Conservation (phyloP, 306 rosid genomes). For the Cucumis cinereus region DNA sequence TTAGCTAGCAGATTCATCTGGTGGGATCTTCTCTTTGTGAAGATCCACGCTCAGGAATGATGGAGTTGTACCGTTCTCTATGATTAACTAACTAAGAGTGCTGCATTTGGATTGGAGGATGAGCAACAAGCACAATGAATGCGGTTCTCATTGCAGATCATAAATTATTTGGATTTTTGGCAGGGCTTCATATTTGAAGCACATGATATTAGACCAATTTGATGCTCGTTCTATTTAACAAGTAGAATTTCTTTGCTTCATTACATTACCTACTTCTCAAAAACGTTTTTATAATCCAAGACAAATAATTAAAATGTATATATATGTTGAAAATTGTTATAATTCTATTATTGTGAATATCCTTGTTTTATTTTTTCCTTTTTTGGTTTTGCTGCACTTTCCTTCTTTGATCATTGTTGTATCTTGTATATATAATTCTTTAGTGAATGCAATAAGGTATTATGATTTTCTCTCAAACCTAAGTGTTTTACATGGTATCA, state of each 20-base stretch:
- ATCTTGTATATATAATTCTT: too few species aligned
- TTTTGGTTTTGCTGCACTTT: too few species aligned
- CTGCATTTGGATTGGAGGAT: not conserved
- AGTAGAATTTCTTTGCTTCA: not conserved
- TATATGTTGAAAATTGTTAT: too few species aligned
- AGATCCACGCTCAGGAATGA: not conserved
- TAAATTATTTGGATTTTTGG: not conserved
- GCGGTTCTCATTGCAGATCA: not conserved
- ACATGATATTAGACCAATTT: not conserved
- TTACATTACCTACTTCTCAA: not conserved
- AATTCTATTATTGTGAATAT: too few species aligned
- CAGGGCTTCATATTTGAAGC: not conserved
- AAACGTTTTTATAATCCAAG: not conserved
- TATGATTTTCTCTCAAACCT: too few species aligned
- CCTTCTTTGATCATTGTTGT: too few species aligned
- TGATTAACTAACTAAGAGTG: not conserved
- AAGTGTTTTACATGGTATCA: too few species aligned
- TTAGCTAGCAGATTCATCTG: not conserved
- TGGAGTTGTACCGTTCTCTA: not conserved
- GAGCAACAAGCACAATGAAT: not conserved
- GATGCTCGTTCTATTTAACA: not conserved
- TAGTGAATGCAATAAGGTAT: too few species aligned
- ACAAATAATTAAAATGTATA: not conserved
- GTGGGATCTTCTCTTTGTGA: not conserved
- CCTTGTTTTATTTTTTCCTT: too few species aligned